Percentiles rank a stretch among this genome's conserved stretches.
Evolutionary conservation across 352 stramenopile genomes (phyloP).

Genomic region (Phytophthora pluvialis): DNA sequence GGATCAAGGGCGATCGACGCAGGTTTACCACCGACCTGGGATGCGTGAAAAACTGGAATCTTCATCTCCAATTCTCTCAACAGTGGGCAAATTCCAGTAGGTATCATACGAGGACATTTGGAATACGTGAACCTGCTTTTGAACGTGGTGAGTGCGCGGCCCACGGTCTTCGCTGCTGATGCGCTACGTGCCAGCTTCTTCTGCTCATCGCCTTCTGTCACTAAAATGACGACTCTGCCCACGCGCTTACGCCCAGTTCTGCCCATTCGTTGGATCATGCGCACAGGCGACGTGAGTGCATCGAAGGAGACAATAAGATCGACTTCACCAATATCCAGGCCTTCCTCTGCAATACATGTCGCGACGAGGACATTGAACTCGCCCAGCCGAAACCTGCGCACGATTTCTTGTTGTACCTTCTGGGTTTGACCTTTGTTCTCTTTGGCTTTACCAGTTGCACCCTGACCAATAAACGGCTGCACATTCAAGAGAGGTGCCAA

Average conservation of each 20-base stretch:
- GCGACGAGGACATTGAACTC: constrained; percentile 94
- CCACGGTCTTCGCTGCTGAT: constrained; percentile 81
- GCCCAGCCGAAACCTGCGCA: constrained; percentile 88
- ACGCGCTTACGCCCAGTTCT: constrained; percentile 96
- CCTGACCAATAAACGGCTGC: constrained; percentile 94
- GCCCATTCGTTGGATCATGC: constrained; percentile 96
- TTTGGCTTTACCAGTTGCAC: constrained; percentile 81
- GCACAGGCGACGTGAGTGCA: constrained; percentile 94
- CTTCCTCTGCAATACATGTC: constrained; percentile 97
- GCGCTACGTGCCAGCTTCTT: constrained; percentile 87
- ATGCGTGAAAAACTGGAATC: constrained; percentile 84
- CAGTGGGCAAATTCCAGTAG: constrained; percentile 50
- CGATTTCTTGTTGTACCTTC: constrained; percentile 95
- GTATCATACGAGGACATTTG: constrained; percentile 79
- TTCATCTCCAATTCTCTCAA: constrained; percentile 68
- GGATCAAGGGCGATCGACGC: constrained; percentile 23
- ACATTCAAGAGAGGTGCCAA: constrained; percentile 86
- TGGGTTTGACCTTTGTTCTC: constrained; percentile 93
- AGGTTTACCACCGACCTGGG: constrained; percentile 71
- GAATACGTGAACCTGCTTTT: constrained; percentile 91
- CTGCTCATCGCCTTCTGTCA: constrained; percentile 91
- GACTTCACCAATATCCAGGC: constrained; percentile 95
- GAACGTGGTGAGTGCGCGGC: constrained; percentile 85
- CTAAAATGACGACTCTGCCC: constrained; percentile 89
- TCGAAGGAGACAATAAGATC: constrained; percentile 96